phyloP scores from a whole-genome alignment of 2,329 filamentous ascomycete species.

The Penicillium sp. region DNA sequence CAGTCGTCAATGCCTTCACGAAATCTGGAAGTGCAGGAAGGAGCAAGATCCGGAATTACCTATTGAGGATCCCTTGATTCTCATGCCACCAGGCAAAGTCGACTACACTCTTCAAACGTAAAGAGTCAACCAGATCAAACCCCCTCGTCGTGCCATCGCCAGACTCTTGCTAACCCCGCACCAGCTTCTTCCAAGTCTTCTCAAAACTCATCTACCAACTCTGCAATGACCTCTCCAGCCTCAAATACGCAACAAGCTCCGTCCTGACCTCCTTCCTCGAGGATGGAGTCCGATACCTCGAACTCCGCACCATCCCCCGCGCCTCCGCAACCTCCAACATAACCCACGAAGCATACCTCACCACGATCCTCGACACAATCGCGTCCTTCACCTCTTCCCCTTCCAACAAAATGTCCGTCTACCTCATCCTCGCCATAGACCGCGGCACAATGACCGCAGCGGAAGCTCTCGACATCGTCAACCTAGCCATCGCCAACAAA shows the following conservation, averaged over 20 bases:
- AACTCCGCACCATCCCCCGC: slow-evolving; percentile 78
- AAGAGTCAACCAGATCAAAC: slow-evolving; percentile 46
- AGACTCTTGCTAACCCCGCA: neutral
- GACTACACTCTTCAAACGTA: slow-evolving; percentile 70
- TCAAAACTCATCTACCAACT: slow-evolving; percentile 78
- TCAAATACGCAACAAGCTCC: slow-evolving; percentile 63
- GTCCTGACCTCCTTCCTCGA: slow-evolving; percentile 67
- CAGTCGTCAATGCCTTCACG: slow-evolving; percentile 69
- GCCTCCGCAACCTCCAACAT: slow-evolving; percentile 56
- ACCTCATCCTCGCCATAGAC: slow-evolving; percentile 75
- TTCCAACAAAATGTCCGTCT: slow-evolving; percentile 55
- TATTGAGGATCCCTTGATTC: slow-evolving; percentile 67
- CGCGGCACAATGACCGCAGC: slow-evolving; percentile 59
- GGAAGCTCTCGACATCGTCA: slow-evolving; percentile 65
- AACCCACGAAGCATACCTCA: slow-evolving; percentile 65
- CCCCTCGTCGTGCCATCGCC: neutral
- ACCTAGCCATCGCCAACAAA: slow-evolving; percentile 61
- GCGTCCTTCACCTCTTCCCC: slow-evolving; percentile 48
- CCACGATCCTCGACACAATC: slow-evolving; percentile 67
- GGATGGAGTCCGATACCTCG: slow-evolving; percentile 76
- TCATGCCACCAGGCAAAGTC: slow-evolving; percentile 70
- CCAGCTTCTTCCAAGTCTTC: slow-evolving; percentile 78
- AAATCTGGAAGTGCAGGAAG: slow-evolving; percentile 69
- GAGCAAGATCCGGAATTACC: slow-evolving; percentile 51
- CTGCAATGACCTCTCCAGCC: slow-evolving; percentile 61